Evolutionary conservation across 2,329 filamentous ascomycete species (phyloP), one percentile per base, ranked within the genome.

Genomic region (Chaetomiaceae sp.): DNA sequence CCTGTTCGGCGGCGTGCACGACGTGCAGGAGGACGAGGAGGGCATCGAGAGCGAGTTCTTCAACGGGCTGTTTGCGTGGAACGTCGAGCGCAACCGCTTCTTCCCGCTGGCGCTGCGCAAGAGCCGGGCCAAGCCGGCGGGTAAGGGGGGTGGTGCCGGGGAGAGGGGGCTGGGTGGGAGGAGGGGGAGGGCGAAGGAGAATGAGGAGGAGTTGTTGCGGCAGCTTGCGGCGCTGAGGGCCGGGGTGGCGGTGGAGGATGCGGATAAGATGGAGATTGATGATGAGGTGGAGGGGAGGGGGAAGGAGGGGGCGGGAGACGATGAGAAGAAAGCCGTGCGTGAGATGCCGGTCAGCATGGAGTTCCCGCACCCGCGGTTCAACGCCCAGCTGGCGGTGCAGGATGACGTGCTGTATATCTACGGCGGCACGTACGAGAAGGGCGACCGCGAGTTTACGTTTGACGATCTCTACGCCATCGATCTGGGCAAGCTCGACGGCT

Each of bases 1-100:
- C 47, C 69, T 88, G 59, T 97, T 97, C 62, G 93, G 93, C 36
- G 93, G 93, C 42, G 93, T 98, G 4, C 88, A 96, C 59, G 90
- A 95, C 57, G 85, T 94, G 0, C 88, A 95, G 64, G 79, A 90
- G 62, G 91, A 80, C 54, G 90, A 95, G 62, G 93, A 98, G 64
- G 89, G 87, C 3, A 95, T 98, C 56, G 91, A 98, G 45, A 95
- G 88, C 61, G 90, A 96, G 64, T 98, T 98, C 68, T 98, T 97
- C 71, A 91, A 96, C 58, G 79, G 83, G 46, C 68, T 97, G 19
- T 94, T 86, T 60, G 86, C 90, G 5, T 97, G 90, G 88, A 96
- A 95, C 61, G 82, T 95, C 52, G 93, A 97, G 60, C 80, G 91
- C 49, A 98, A 98, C 63, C 78, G 93, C 8, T 97, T 95, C 70